Evolutionary conservation across 2,329 filamentous ascomycete species (phyloP).

Genomic region (Aspergillus ochraceoroseus): DNA sequence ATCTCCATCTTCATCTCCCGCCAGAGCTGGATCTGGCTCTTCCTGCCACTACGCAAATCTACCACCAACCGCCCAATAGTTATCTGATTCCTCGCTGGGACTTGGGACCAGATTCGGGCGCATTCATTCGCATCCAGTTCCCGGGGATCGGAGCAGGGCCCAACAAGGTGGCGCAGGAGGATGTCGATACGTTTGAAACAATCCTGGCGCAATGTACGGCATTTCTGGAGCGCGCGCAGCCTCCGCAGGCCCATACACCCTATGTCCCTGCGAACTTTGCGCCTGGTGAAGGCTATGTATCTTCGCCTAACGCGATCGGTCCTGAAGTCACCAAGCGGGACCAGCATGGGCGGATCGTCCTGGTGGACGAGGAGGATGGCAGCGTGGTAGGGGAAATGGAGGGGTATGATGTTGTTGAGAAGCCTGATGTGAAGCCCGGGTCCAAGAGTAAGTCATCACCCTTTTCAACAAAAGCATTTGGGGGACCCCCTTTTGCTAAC

Average conservation of each 20-base stretch:
- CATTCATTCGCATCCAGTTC: constrained; percentile 91
- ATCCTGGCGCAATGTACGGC: constrained; percentile 97
- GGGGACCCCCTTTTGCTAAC: constrained; percentile 4
- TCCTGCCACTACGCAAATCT: constrained; percentile 93
- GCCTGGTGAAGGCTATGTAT: constrained; percentile 71
- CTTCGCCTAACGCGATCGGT: constrained; percentile 25
- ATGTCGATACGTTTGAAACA: constrained; percentile 93
- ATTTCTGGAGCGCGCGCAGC: constrained; percentile 77
- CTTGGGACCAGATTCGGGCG: constrained; percentile 76
- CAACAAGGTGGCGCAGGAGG: constrained; percentile 70
- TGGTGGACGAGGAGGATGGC: constrained; percentile 93
- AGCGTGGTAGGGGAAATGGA: constrained; percentile 91
- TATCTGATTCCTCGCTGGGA: constrained; percentile 97
- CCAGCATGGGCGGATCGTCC: constrained; percentile 70
- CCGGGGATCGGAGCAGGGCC: constrained; percentile 64
- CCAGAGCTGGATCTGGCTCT: constrained; percentile 91
- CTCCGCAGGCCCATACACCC: constrained; percentile 45
- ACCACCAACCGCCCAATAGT: constrained; percentile 86
- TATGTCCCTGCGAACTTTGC: constrained; percentile 82
- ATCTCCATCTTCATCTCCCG: constrained; percentile 88
- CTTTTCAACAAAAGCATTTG: background rate
- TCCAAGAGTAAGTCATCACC: constrained; percentile 67
- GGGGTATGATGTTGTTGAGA: constrained; percentile 73
- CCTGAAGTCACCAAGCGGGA: constrained; percentile 24
- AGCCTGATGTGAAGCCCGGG: constrained; percentile 70